Evolutionary conservation across 179 eudicot genomes (phyloP), one percentile per base, ranked within the genome.

Genomic region (Pouteria campechiana): DNA sequence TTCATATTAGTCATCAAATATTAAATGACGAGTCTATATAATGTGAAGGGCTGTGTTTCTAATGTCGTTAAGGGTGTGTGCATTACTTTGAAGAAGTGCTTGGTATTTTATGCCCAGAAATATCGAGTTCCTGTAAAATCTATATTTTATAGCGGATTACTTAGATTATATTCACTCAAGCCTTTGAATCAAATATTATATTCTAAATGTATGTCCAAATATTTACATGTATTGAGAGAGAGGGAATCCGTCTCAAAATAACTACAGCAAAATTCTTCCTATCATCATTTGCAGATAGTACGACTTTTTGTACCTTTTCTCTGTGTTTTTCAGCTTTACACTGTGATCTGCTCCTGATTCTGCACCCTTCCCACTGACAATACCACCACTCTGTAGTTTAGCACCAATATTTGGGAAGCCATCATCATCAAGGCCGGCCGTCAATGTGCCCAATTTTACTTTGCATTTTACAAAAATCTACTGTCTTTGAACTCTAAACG

Each of bases 281-380:
- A 18, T 90, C 98, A 25, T 90, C 98, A 60, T 90, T 90, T 7
- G 98, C 89, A n/a, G 98, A 74, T 31, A 90, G 53, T 25, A 90
- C 68, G 0, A 90, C 95, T 52, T 86, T 90, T 41, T 90, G 98
- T 41, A 90, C 98, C 93, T 76, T 90, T 25, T 95, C 98, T 90
- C 96, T 2, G 98, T 90, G 58, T 86, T 84, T 63, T 86, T 90
- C 48, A 90, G 61, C 59, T 90, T 90, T 32, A 86, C 58, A 46
- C 98, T 86, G 32, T 90, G 90, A 48, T 90, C 98, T 35, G 62
- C 55, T 19, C 94, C 98, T 2, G 96, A 79, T 40, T 80, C 84
- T 0, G 92, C 66, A 61, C 70, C 68, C 63, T 72, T 76, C 1
- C 95, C 96, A 11, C 86, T 86, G 30, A 90, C 72, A 14, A 86